Evolutionary conservation across 305 asterid species (phyloP).

Genomic region (Petunia hybrid): DNA sequence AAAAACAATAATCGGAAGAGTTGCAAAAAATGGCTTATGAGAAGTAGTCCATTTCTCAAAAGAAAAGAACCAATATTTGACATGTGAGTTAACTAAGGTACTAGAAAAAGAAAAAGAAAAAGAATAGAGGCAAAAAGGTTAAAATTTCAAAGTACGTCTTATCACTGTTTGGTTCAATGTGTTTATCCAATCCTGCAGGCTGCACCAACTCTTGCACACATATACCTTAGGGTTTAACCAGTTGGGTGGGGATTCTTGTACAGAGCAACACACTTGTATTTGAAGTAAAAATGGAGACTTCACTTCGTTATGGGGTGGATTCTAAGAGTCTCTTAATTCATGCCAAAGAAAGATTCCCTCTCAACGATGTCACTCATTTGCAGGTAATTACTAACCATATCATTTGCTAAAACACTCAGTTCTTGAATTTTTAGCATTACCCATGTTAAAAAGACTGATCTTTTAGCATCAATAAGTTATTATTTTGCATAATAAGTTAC

Average conservation of each 20-base stretch:
- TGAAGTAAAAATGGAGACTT: constrained; percentile 68
- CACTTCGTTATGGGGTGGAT: constrained; percentile 75
- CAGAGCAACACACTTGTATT: not conserved
- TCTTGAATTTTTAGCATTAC: not conserved
- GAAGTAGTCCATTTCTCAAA: too few species aligned
- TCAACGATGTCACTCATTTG: constrained; percentile 55
- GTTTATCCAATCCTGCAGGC: constrained; percentile 21
- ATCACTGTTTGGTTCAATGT: not conserved
- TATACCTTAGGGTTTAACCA: constrained; percentile 14
- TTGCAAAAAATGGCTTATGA: too few species aligned
- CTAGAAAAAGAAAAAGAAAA: not conserved
- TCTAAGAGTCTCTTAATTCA: constrained; percentile 75
- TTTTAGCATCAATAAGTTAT: not conserved
- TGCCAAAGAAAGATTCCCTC: constrained; percentile 81
- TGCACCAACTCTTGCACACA: not conserved
- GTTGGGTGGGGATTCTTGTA: not conserved
- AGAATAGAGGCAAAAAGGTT: not conserved
- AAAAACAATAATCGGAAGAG: too few species aligned
- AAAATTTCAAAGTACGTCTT: not conserved
- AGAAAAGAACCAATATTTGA: too few species aligned
- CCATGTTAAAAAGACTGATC: not conserved
- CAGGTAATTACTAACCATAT: constrained; percentile 51
- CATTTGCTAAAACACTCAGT: not conserved
- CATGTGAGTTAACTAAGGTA: not conserved
- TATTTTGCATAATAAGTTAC: not conserved